Conservation (phyloP, 139 green algal genomes). For the Marvania coccoides region DNA sequence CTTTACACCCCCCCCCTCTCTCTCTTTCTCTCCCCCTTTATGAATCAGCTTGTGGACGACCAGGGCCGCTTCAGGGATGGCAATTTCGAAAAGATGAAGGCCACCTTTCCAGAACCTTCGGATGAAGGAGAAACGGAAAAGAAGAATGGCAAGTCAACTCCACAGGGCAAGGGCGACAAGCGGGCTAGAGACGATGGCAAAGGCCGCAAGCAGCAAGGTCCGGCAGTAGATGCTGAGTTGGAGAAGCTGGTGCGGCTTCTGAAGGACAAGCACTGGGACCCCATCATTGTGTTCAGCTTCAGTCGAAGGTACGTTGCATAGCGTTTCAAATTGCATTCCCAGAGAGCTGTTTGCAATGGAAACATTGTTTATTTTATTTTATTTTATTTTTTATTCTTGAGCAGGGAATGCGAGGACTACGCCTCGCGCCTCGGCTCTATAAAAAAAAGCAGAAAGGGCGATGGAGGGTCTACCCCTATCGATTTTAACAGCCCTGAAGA, state of each 20-base stretch:
- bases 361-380: no score
- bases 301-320: conserved; percentile 35
- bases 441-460: neutral
- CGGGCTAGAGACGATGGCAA: neutral
- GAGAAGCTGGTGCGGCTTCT: conserved; percentile 50
- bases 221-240: conserved; percentile 21
- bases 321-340: no score
- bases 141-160: no score
- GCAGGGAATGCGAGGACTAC: conserved; percentile 62
- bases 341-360: no score
- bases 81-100: conserved; percentile 57
- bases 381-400: neutral
- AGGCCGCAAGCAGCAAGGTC: neutral
- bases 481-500: conserved; percentile 50
- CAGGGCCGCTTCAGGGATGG: conserved; percentile 52
- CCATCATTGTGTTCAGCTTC: conserved; percentile 96
- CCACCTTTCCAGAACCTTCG: neutral
- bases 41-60: conserved; percentile 59
- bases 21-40: neutral
- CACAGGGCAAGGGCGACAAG: neutral
- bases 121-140: neutral
- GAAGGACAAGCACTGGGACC: conserved; percentile 57
- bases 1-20: no score
- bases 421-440: conserved; percentile 22
- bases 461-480: conserved; percentile 7